These are phyloP conservation scores for Penstemon eatonii DNA, from an alignment of 257 asterid species.

Conservation along the genomic window DNA sequence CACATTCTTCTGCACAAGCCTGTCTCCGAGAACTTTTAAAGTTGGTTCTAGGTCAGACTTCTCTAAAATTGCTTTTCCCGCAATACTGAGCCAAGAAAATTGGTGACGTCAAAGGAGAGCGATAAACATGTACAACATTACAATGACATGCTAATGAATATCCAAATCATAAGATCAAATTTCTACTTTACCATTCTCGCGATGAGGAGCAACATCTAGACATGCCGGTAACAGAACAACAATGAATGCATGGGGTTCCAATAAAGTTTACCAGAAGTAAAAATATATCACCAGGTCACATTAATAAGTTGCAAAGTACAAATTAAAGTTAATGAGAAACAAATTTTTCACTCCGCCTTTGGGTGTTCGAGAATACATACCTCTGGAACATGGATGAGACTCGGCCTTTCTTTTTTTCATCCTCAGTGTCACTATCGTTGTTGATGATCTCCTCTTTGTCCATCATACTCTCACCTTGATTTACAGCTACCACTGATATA, in stretches of 20 bases:
- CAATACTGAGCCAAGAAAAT: constrained; percentile 51
- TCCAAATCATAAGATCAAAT: too few species aligned
- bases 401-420: constrained; percentile 75
- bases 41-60: constrained; percentile 86
- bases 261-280: background rate
- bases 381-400: constrained; percentile 92
- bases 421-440: constrained; percentile 79
- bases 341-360: background rate
- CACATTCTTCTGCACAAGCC: constrained; percentile 99
- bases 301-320: background rate
- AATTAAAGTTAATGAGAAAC: constrained; percentile 3
- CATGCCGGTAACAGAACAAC: too few species aligned
- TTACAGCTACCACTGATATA: constrained; percentile 53
- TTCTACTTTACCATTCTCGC: too few species aligned
- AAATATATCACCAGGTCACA: too few species aligned
- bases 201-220: too few species aligned
- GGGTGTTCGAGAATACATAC: constrained; percentile 37
- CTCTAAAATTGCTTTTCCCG: constrained; percentile 92
- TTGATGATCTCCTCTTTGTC: constrained; percentile 84
- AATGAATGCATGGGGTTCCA: too few species aligned
- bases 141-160: too few species aligned
- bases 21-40: constrained; percentile 89
- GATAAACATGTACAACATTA: too few species aligned
- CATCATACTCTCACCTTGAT: constrained; percentile 93
- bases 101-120: too few species aligned